Percentiles rank a stretch among this genome's conserved stretches.
Evolutionary conservation across 352 stramenopile genomes (phyloP).

Genomic region (Blastocystis hominis): DNA sequence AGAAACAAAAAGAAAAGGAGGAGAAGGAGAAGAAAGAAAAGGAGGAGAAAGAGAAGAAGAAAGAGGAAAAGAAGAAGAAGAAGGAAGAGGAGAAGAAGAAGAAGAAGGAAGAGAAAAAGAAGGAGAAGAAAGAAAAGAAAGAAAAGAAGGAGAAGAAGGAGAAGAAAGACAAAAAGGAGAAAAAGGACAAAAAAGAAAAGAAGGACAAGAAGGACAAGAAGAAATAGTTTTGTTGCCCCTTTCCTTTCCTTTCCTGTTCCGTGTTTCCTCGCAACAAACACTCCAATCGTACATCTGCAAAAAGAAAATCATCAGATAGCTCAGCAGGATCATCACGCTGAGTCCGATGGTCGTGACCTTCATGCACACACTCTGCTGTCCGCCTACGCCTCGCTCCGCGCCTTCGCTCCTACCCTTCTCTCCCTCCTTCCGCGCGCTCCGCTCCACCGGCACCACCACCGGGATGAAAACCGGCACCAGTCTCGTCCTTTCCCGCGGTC

Average conservation of each 20-base stretch:
- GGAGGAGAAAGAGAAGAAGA: conserved; percentile 19
- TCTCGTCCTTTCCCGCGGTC: not conserved
- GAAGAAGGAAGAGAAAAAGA: conserved; percentile 9
- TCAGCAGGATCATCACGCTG: not conserved
- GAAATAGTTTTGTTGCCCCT: not conserved
- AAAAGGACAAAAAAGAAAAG: conserved; percentile 29
- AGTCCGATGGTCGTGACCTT: not conserved
- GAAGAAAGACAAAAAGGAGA: conserved; percentile 38
- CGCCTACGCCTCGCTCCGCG: not conserved
- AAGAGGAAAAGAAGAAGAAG: not conserved
- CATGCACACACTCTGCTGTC: not conserved
- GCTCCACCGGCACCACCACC: not conserved
- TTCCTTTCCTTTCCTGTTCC: not conserved
- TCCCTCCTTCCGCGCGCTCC: not conserved
- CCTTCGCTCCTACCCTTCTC: not conserved
- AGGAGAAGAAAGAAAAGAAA: conserved; percentile 8
- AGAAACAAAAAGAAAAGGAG: conserved; percentile 45
- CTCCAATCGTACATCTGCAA: not conserved
- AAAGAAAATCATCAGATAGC: not conserved
- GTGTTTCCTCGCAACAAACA: conserved; percentile 21
- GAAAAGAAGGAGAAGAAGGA: conserved; percentile 46
- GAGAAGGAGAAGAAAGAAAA: conserved; percentile 39
- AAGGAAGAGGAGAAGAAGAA: conserved; percentile 13
- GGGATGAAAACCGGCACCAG: conserved; percentile 28
- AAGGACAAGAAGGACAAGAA: not conserved